Conservation (phyloP, 1,284 basidiomycete species). For the Abortiporus biennis region DNA sequence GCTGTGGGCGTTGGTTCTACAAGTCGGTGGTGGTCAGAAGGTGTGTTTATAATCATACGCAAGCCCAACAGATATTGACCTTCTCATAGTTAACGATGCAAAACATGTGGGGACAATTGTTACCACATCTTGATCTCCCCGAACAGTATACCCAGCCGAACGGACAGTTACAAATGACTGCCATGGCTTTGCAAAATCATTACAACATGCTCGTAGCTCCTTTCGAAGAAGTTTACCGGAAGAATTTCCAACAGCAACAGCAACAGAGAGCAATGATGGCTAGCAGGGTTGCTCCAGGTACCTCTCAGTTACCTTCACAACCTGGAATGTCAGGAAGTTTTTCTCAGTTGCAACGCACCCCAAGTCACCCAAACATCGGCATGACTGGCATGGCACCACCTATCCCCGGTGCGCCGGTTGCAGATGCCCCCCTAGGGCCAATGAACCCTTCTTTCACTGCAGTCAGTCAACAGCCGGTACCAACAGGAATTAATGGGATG, state of each 20-base stretch:
- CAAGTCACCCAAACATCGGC: slow-evolving; percentile 10
- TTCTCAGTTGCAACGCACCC: slow-evolving; percentile 23
- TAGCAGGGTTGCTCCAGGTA: slow-evolving; percentile 10
- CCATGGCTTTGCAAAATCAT: slow-evolving; percentile 44
- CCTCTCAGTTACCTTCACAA: slow-evolving; percentile 14
- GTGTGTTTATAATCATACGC: slow-evolving; percentile 32
- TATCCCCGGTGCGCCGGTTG: slow-evolving; percentile 7
- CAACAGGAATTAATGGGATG: too few relatives aligned
- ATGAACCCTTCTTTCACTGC: not conserved
- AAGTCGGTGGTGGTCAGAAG: slow-evolving; percentile 49
- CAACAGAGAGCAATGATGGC: slow-evolving; percentile 39
- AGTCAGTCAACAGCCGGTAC: too few relatives aligned
- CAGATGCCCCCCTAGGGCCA: slow-evolving; percentile 5
- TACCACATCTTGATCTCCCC: slow-evolving; percentile 57
- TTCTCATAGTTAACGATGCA: slow-evolving; percentile 29
- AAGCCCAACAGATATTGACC: slow-evolving; percentile 3
- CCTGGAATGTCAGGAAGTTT: slow-evolving; percentile 11
- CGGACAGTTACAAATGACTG: slow-evolving; percentile 39
- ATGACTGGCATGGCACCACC: slow-evolving; percentile 9
- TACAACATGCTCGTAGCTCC: slow-evolving; percentile 57
- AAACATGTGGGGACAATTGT: slow-evolving; percentile 44
- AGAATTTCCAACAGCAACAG: slow-evolving; percentile 52
- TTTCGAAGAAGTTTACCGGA: slow-evolving; percentile 64
- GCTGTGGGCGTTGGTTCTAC: slow-evolving; percentile 53
- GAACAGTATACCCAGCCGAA: slow-evolving; percentile 45